Percentiles rank a stretch among this genome's conserved stretches.
Conservation (phyloP, 345 rosid genomes). For the Dimocarpus longan region DNA sequence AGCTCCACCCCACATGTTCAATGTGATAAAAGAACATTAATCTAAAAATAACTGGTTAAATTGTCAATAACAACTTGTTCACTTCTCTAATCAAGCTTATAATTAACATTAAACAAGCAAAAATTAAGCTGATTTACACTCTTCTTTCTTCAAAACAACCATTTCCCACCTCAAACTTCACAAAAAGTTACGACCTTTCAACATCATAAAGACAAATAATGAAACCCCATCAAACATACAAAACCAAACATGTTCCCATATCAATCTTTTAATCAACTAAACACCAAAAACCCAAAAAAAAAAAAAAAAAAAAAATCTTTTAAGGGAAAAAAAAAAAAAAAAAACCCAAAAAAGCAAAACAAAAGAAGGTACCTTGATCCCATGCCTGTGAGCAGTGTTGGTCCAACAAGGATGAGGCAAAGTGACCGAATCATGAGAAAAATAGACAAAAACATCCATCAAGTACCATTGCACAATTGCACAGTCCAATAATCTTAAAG, state of each 20-base stretch:
- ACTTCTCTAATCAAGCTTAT: neutral
- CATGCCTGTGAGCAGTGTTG: constrained; percentile 86
- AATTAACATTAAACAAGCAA: neutral
- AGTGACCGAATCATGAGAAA: constrained; percentile 70
- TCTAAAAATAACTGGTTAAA: neutral
- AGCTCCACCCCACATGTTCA: neutral
- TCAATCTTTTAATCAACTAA: neutral
- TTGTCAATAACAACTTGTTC: neutral
- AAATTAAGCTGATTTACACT: neutral
- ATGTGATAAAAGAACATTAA: neutral
- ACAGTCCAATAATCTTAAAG: no score
- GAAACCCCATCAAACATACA: neutral
- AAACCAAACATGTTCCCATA: neutral
- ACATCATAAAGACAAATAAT: neutral
- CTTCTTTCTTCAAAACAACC: neutral
- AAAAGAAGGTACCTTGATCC: constrained; percentile 61
- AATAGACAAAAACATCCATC: constrained; percentile 84
- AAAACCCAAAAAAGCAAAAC: neutral
- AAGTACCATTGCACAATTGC: constrained; percentile 69
- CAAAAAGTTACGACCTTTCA: neutral
- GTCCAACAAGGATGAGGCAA: constrained; percentile 95
- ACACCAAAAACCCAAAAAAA: neutral
- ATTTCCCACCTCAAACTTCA: neutral
- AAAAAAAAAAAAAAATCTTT: neutral
- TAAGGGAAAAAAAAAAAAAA: neutral